phyloP scores from a whole-genome alignment of 176 grass and related monocot genomes.

The Oryza longistaminata region DNA sequence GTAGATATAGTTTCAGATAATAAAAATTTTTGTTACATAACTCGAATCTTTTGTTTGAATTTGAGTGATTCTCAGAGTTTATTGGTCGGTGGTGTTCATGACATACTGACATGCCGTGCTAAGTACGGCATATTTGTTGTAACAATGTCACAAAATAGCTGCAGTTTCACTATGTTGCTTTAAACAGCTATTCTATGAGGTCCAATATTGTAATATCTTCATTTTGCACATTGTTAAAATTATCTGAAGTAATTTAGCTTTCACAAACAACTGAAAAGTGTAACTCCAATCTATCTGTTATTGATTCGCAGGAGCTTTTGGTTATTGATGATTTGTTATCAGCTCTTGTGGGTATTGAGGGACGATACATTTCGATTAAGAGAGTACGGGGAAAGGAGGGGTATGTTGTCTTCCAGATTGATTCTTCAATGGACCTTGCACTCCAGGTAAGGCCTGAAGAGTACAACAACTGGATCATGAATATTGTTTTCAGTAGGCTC shows the following conservation, averaged over 20 bases:
- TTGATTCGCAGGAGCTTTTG: constrained; percentile 78
- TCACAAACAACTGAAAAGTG: not conserved
- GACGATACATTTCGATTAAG: constrained; percentile 87
- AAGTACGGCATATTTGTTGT: not conserved
- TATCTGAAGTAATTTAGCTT: constrained; percentile 22
- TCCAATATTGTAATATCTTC: constrained; percentile 2
- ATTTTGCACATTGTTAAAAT: not conserved
- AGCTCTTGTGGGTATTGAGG: constrained; percentile 86
- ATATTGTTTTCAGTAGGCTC: not conserved
- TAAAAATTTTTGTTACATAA: not conserved
- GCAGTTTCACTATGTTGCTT: not conserved
- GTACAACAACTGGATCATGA: not conserved
- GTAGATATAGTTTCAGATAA: not conserved
- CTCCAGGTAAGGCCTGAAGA: constrained; percentile 59
- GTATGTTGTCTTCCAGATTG: constrained; percentile 72
- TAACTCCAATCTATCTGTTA: not conserved
- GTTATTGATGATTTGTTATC: constrained; percentile 96
- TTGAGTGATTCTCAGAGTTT: not conserved
- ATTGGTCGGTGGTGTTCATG: not conserved
- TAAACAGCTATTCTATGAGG: not conserved
- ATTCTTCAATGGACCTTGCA: constrained; percentile 86
- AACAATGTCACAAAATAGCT: not conserved
- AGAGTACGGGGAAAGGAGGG: constrained; percentile 74
- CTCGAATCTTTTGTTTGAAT: not conserved
- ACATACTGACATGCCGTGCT: not conserved